Base-by-base conservation (phyloP, 169 alveolate genomes). In the Perkinsus marinus region DNA sequence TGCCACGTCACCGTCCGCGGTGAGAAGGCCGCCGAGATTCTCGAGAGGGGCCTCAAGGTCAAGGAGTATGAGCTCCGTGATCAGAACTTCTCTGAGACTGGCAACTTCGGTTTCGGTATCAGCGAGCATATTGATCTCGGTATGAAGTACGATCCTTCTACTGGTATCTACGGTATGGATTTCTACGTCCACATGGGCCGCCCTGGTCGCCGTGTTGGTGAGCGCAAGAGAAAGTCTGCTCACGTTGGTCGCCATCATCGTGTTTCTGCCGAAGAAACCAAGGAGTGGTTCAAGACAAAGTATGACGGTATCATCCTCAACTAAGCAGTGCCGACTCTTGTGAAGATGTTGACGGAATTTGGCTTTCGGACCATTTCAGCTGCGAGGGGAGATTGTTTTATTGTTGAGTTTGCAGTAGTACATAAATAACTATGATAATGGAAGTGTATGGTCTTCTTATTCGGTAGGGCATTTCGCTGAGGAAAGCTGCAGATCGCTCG, bases 121-220 rank as follows among this genome's bases (percentile, higher is more conserved):
- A 98, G 98, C 93, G 99, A 98, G 94, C 99, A 99, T 95, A 99
- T 99, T 92, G 99, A 98, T 94, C 94, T 99, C 69, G 99, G 99
- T 37, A 96, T 99, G 90, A 99, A 99, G 94, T 99, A 99, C 96
- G 99, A 99, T 95, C 99, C 99, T 6, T 97, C 99, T 91, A 98
- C 99, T 91, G 99, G 99, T 94, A 99, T 99, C 92, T 99, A 98
- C 96, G 99, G 99, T 90, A 98, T 98, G 99, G 99, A 99, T 95
- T 99, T 99, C 98, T 98, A 98, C 96, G 99, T 98, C 90, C 99
- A 98, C 94, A 95, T 99, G 93, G 95, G 98, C 90, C 98, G 99
- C 94, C 99, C 99, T 30, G 99, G 99, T 68, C 96, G 96, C 96
- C 98, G 99, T 92, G 99, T 98, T 38, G 94, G 97, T 90, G 92